Evolutionary conservation across 352 stramenopile species (phyloP).

Genomic region (Paralagenidium karlingii): DNA sequence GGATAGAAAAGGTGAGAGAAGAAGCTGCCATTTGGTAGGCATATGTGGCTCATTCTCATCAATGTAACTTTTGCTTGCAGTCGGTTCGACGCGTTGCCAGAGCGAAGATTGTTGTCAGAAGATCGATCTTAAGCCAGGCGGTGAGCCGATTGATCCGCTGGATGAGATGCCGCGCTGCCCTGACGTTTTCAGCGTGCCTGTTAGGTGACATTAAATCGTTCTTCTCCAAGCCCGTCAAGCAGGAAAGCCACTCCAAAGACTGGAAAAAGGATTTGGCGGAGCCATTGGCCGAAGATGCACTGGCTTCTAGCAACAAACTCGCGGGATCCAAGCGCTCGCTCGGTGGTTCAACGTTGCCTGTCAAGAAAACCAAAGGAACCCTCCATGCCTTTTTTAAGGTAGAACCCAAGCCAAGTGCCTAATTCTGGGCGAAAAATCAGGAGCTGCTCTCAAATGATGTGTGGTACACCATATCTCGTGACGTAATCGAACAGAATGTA

Average conservation of each 20-base stretch:
- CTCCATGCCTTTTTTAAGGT: constrained; percentile 10
- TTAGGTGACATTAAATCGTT: constrained; percentile 62
- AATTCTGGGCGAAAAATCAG: constrained; percentile 9
- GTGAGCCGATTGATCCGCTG: constrained; percentile 7
- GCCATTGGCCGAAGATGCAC: no score
- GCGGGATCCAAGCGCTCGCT: no score
- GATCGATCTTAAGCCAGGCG: constrained; percentile 61
- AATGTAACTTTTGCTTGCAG: no score
- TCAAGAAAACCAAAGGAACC: constrained; percentile 4
- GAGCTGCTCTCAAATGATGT: background rate
- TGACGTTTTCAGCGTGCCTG: background rate
- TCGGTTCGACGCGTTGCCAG: constrained; percentile 65
- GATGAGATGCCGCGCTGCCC: background rate
- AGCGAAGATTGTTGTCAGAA: constrained; percentile 60
- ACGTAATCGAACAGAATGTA: no score
- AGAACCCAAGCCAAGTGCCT: constrained; percentile 8
- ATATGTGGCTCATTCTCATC: no score
- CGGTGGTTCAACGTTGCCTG: no score
- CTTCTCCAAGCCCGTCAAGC: constrained; percentile 32
- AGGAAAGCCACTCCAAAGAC: constrained; percentile 6
- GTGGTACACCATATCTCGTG: background rate
- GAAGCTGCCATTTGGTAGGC: no score
- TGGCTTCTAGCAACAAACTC: no score
- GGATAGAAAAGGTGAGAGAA: constrained; percentile 59
- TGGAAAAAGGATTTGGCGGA: background rate